These are phyloP conservation scores for Chaetomiaceae sp. DNA, from an alignment of 2,329 filamentous ascomycete species.

Conservation along the genomic window DNA sequence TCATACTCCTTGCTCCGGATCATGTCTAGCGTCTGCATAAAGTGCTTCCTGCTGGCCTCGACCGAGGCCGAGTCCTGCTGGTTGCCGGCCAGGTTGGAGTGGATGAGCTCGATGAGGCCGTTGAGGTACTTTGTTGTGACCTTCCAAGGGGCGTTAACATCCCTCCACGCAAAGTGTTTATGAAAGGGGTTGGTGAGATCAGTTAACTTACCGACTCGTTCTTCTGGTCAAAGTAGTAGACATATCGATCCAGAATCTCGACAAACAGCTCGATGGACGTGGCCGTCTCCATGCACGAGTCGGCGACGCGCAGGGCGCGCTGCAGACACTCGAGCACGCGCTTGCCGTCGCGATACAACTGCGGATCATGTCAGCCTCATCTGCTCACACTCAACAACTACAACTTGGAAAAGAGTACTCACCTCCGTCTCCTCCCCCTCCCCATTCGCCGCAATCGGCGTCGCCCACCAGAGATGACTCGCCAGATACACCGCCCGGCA, in stretches of 20 bases:
- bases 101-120: constrained; percentile 94
- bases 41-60: constrained; percentile 89
- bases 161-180: too few species aligned
- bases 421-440: constrained; percentile 80
- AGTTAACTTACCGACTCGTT: constrained; percentile 72
- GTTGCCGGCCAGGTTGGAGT: constrained; percentile 87
- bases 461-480: constrained; percentile 97
- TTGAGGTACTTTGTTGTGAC: constrained; percentile 97
- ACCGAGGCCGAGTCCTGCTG: constrained; percentile 75
- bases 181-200: background rate
- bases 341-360: constrained; percentile 97
- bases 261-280: constrained; percentile 97
- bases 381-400: background rate
- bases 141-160: constrained; percentile 31
- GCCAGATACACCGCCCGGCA: constrained; percentile 95
- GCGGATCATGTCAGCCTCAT: constrained; percentile 13
- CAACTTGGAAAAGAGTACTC: constrained; percentile 37
- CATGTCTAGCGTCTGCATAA: constrained; percentile 90
- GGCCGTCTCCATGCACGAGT: constrained; percentile 98
- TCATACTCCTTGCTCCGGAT: constrained; percentile 90
- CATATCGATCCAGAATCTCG: constrained; percentile 95
- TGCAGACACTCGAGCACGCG: constrained; percentile 94
- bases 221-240: constrained; percentile 99
- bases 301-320: constrained; percentile 88
- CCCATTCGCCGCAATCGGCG: constrained; percentile 69